A percentile compares a stretch with the other conserved stretches of the same genome.
Evolutionary conservation across 192 early-diverging fungal species (phyloP).

Genomic region (Podila epicladia): DNA sequence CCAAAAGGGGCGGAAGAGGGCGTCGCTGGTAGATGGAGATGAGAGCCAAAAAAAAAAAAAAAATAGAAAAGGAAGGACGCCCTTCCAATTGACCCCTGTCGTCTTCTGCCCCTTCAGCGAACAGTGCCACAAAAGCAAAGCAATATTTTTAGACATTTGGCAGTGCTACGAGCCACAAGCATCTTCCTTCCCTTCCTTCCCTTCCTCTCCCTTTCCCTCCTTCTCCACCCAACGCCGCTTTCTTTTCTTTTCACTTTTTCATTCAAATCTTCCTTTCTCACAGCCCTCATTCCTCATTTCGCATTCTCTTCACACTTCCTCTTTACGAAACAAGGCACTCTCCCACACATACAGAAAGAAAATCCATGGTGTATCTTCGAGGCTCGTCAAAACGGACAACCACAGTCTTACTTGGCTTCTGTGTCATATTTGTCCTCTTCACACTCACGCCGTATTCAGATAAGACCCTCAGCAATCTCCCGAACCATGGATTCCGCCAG

Average conservation of each 20-base stretch:
- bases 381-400: slow-evolving; percentile 21
- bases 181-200: background rate
- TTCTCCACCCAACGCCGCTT: background rate
- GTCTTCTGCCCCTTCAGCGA: too few relatives aligned
- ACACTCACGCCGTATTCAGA: slow-evolving; percentile 28
- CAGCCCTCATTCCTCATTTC: background rate
- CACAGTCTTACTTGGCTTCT: slow-evolving; percentile 27
- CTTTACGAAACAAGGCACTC: background rate
- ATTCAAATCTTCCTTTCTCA: background rate
- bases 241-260: background rate
- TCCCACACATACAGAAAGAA: background rate
- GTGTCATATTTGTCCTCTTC: slow-evolving; percentile 23
- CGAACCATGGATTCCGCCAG: slow-evolving; percentile 1
- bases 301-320: background rate
- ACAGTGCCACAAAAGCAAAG: too few relatives aligned
- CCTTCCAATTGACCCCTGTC: too few relatives aligned
- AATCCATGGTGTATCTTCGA: slow-evolving; percentile 5
- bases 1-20: too few relatives aligned
- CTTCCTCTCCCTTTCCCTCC: background rate
- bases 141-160: too few relatives aligned
- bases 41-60: too few relatives aligned
- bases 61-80: too few relatives aligned
- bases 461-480: slow-evolving; percentile 6
- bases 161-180: too few relatives aligned
- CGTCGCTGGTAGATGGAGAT: too few relatives aligned